phyloP scores from a whole-genome alignment of 345 rosid genomes.

The Rubroshorea leprosula region DNA sequence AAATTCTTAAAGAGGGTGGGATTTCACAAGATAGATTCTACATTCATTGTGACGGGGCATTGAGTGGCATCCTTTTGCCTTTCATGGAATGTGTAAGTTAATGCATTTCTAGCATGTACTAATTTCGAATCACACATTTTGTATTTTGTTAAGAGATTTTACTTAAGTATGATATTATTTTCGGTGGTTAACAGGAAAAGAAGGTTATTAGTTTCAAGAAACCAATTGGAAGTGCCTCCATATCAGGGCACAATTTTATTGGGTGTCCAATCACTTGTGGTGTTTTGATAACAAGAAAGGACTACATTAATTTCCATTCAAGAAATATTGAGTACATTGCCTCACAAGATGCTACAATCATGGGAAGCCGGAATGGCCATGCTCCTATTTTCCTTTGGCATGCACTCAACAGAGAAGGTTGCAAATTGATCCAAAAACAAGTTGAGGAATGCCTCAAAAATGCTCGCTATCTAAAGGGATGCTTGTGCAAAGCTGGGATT shows the following conservation, averaged over 20 bases:
- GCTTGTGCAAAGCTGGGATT: slow-evolving; percentile 54
- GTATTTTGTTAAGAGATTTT: no score
- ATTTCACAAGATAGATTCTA: slow-evolving; percentile 71
- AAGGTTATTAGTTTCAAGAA: slow-evolving; percentile 85
- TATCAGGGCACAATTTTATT: slow-evolving; percentile 89
- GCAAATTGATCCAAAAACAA: slow-evolving; percentile 89
- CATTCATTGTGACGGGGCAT: slow-evolving; percentile 96
- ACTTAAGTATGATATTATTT: slow-evolving; percentile 13
- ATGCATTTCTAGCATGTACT: neutral
- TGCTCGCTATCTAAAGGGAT: slow-evolving; percentile 80
- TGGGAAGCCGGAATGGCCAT: slow-evolving; percentile 96
- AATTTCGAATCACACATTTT: neutral
- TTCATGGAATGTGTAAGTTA: slow-evolving; percentile 77
- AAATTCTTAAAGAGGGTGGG: slow-evolving; percentile 81
- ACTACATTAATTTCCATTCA: slow-evolving; percentile 71
- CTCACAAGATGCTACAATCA: slow-evolving; percentile 95
- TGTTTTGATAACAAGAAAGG: slow-evolving; percentile 82
- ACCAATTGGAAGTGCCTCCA: slow-evolving; percentile 92
- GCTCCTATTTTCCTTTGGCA: slow-evolving; percentile 98
- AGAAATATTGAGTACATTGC: slow-evolving; percentile 90
- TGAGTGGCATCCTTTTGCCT: slow-evolving; percentile 98
- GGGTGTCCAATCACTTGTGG: slow-evolving; percentile 99
- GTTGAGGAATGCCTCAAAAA: slow-evolving; percentile 89
- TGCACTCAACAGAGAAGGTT: slow-evolving; percentile 83
- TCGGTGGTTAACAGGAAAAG: slow-evolving; percentile 55